Evolutionary conservation across 2,329 filamentous ascomycete species (phyloP).

Genomic region (Penicillium sp.): DNA sequence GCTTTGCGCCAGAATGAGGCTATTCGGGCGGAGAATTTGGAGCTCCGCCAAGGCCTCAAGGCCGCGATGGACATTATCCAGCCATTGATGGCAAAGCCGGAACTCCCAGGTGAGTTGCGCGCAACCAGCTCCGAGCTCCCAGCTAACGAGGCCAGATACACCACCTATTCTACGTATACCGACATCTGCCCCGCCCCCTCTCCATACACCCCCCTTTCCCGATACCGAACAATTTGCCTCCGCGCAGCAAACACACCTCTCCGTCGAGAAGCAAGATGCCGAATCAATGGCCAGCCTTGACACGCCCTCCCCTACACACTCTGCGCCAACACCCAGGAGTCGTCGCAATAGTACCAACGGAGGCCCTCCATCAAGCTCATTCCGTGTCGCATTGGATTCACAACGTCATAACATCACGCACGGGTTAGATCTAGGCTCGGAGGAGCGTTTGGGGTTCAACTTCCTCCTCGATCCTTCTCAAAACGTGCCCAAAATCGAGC

Average conservation of each 20-base stretch:
- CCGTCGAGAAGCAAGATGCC: slow-evolving; percentile 30
- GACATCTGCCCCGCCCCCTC: slow-evolving; percentile 17
- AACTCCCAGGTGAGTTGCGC: slow-evolving; percentile 45
- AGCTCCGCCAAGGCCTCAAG: slow-evolving; percentile 70
- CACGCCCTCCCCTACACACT: slow-evolving; percentile 33
- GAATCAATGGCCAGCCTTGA: slow-evolving; percentile 32
- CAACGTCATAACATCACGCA: slow-evolving; percentile 51
- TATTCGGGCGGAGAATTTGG: slow-evolving; percentile 76
- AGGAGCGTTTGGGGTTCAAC: slow-evolving; percentile 70
- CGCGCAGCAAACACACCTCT: slow-evolving; percentile 16
- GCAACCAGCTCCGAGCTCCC: background rate
- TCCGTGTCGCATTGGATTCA: slow-evolving; percentile 45
- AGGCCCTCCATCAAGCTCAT: slow-evolving; percentile 28
- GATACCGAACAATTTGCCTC: slow-evolving; percentile 29
- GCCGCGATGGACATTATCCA: slow-evolving; percentile 61
- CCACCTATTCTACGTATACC: slow-evolving; percentile 18
- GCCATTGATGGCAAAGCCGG: slow-evolving; percentile 43
- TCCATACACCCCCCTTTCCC: slow-evolving; percentile 28
- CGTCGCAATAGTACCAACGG: slow-evolving; percentile 29
- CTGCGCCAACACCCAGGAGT: slow-evolving; percentile 24
- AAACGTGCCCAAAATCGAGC: slow-evolving; percentile 55
- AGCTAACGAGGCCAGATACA: slow-evolving; percentile 17
- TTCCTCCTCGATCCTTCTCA: slow-evolving; percentile 69
- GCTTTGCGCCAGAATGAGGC: slow-evolving; percentile 75
- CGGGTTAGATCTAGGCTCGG: slow-evolving; percentile 58